Evolutionary conservation across 208 protist species (phyloP), one percentile per base, ranked within the genome.

Genomic region (Wallacemonas collosoma): DNA sequence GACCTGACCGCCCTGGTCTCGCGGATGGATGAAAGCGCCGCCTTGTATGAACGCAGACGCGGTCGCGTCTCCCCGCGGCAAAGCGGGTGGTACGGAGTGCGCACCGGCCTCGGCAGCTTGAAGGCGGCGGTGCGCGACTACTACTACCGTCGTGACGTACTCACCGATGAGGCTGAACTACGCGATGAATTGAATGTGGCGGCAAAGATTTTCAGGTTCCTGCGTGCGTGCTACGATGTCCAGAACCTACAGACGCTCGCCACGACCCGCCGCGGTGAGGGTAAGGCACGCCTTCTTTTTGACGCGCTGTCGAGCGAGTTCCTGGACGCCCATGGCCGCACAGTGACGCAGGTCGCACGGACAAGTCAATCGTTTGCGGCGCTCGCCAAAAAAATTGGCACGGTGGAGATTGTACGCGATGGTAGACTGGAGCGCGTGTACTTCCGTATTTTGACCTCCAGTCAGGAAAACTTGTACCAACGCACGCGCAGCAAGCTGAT

Each of bases 371-470:
- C 66, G 14, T 81, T 87, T 71, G 56, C 54, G 1, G 36, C 71
- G 64, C 68, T 91, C 51, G 76, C 70, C 12, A 68, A 56, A 5
- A 86, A 77, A 56, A 65, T 89, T 35, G 83, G 77, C 14, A 87
- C 76, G 68, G 82, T 91, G n/a, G 86, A 91, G 64, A 82, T 91
- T 11, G 57, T 87, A 41, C 79, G 86, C 0, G 73, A 83, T 15
- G 83, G 82, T 11, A 62, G 50, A 38, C 78, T 91, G 36, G 86
- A 89, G 76, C 73, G 76, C 2, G 83, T 88, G n/a, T 91, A 91
- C 78, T 91, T 91, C 66, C 79, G 86, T 5, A 58, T 87, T 15
- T 76, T 87, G 38, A 76, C 61, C 60, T 68, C 75, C 45, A 80
- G 78, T 9, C 12, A 66, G 14, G 76, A 86, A 63, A 86, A 86